Evolutionary conservation across 1,139 yeast genomes (phyloP).

Genomic region (Candida tunisiensis): DNA sequence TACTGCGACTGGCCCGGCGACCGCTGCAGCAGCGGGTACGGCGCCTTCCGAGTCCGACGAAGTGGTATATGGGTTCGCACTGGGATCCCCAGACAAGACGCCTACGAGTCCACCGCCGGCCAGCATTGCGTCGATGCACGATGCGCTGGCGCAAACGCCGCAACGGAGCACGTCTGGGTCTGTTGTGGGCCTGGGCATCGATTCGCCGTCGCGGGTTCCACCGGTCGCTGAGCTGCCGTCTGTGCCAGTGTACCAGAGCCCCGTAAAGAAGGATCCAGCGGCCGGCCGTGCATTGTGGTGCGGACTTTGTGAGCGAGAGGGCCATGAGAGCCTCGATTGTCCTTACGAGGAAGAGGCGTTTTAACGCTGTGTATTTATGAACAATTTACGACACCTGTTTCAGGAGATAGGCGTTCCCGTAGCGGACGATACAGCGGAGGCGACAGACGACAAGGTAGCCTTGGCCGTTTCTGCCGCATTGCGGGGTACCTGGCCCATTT

Average conservation of each 20-base stretch:
- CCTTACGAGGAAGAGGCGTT: conserved; percentile 58
- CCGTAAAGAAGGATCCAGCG: conserved; percentile 38
- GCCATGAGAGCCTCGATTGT: conserved; percentile 76
- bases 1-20: neutral
- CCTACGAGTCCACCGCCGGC: too few relatives aligned
- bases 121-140: too few relatives aligned
- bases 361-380: conserved; percentile 3
- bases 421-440: conserved; percentile 1
- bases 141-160: too few relatives aligned
- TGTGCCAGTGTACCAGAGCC: neutral
- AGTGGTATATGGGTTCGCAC: too few relatives aligned
- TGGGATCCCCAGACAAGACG: too few relatives aligned
- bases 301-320: conserved; percentile 79
- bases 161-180: too few relatives aligned
- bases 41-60: too few relatives aligned
- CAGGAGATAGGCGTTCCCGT: neutral
- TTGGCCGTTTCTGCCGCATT: conserved; percentile 3
- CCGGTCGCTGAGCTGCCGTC: conserved; percentile 2
- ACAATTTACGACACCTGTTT: neutral
- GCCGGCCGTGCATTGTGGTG: conserved; percentile 75
- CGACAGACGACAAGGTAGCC: conserved; percentile 1
- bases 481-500: conserved; percentile 8
- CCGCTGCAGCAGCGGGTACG: too few relatives aligned
- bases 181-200: too few relatives aligned
- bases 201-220: conserved; percentile 1